Percentiles rank a stretch among this genome's conserved stretches.
Conservation (phyloP, 352 stramenopile species). For the Phytopythium litorale region DNA sequence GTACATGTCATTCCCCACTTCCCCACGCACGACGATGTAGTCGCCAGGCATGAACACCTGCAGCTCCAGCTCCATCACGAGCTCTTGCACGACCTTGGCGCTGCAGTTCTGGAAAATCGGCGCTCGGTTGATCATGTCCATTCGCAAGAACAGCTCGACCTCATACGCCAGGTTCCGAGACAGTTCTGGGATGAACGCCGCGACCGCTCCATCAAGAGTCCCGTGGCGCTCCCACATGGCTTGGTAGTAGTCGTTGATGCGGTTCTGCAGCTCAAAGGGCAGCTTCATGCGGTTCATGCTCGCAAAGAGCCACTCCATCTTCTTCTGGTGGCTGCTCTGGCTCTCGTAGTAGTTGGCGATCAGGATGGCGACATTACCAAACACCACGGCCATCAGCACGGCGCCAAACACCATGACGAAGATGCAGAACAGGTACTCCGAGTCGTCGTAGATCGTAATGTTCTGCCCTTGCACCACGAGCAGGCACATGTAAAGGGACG, state of each 20-base stretch:
- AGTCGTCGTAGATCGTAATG: conserved; percentile 57
- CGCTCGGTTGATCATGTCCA: conserved; percentile 86
- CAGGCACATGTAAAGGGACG: conserved; percentile 63
- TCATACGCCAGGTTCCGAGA: conserved; percentile 80
- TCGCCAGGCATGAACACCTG: conserved; percentile 86
- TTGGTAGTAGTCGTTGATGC: conserved; percentile 86
- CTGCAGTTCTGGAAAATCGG: conserved; percentile 83
- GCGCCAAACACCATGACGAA: conserved; percentile 64
- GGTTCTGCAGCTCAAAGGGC: conserved; percentile 71
- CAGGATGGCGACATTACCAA: conserved; percentile 82
- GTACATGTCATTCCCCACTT: conserved; percentile 88
- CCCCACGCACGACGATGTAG: conserved; percentile 77
- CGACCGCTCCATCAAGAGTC: conserved; percentile 70
- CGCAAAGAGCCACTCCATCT: conserved; percentile 85
- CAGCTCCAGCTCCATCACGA: conserved; percentile 79
- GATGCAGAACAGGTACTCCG: conserved; percentile 74
- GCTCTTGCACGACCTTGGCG: conserved; percentile 77
- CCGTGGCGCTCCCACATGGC: conserved; percentile 84
- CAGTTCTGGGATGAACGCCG: conserved; percentile 73
- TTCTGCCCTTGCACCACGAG: conserved; percentile 83
- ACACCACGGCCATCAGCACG: conserved; percentile 82
- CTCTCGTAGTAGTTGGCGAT: conserved; percentile 86
- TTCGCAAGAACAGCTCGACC: conserved; percentile 77
- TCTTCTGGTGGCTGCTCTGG: conserved; percentile 80
- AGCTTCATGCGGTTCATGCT: conserved; percentile 83